A percentile compares a stretch with the other conserved stretches of the same genome.
Conservation (phyloP, 2,329 filamentous ascomycete genomes). For the Ceratocystis smalleyi region DNA sequence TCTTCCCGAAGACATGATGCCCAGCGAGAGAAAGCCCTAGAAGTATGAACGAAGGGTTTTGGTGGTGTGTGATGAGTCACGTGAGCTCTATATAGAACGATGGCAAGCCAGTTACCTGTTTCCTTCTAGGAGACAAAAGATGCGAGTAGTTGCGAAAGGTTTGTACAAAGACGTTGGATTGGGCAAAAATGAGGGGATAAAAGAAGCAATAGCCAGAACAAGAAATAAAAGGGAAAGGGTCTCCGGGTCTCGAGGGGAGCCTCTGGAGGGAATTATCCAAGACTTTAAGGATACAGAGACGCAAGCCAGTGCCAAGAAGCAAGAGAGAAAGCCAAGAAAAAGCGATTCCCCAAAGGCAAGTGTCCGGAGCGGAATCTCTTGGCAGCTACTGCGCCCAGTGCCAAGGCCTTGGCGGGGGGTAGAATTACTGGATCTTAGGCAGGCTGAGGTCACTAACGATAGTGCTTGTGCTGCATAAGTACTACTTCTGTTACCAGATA, state of each 20-base stretch:
- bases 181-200: neutral
- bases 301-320: conserved; percentile 13
- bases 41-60: neutral
- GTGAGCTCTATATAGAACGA: neutral
- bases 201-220: neutral
- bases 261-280: conserved; percentile 14
- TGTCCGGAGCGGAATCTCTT: conserved; percentile 17
- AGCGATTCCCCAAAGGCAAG: conserved; percentile 2
- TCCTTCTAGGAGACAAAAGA: neutral
- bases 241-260: neutral
- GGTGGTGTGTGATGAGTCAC: neutral
- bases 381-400: conserved; percentile 16
- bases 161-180: neutral
- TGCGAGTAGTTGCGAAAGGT: neutral
- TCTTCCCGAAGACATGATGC: conserved; percentile 15
- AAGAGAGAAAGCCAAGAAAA: neutral
- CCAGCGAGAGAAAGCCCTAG: neutral
- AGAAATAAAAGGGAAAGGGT: neutral
- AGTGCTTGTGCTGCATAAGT: neutral
- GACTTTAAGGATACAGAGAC: conserved; percentile 13
- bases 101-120: neutral
- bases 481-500: neutral
- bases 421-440: conserved; percentile 7
- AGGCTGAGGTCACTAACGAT: neutral
- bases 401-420: conserved; percentile 16